Base-by-base conservation (phyloP, 2,329 filamentous ascomycete species). In the Knufia fluminis region DNA sequence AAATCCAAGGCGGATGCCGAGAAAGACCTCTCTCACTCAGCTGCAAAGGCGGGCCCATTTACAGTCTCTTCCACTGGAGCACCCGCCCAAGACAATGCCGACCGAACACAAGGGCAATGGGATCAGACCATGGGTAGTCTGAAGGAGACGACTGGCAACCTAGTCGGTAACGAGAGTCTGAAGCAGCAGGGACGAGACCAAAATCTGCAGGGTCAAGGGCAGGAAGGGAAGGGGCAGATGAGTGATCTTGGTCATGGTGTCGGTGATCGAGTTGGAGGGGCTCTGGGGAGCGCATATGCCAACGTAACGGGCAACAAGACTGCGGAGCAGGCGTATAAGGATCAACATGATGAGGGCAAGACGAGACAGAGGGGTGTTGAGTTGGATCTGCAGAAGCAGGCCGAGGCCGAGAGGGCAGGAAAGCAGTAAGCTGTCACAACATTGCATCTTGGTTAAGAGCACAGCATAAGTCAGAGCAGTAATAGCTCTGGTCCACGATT, bases 101-200 rank as follows among this genome's bases (percentile, higher is more conserved):
- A 91, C 65, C 86, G 89, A 56, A 71, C 75, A 19, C 65, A 78
- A 16, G 90, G 91, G 38, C 75, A 76, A 16, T 94, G 55, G 82
- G 87, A 95, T 72, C 90, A 96, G 71, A 94, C 88, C 3, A 63
- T 90, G n/a, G 91, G 90, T 46, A 79, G 84, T 1, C 82, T 82
- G 38, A 96, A 96, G 73, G 87, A 96, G 65, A 73, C 82, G 3
- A 55, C 92, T 1, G 91, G 91, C 51, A 82, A 82, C 16, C 60
- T 91, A 3, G 57, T 91, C 22, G 91, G 90, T 52, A 81, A 79
- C 55, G 83, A 92, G 69, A 75, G 73, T 28, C 68, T 96, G 48
- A 91, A 90, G 72, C 74, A 79, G 42, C 64, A 81, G 20, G 91
- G 91, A 3, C 79, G 79, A 26, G 68, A 83, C 60, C 89, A 96